Evolutionary conservation across 73 alveolate genomes (phyloP).

Genomic region (Diophrys sp.): DNA sequence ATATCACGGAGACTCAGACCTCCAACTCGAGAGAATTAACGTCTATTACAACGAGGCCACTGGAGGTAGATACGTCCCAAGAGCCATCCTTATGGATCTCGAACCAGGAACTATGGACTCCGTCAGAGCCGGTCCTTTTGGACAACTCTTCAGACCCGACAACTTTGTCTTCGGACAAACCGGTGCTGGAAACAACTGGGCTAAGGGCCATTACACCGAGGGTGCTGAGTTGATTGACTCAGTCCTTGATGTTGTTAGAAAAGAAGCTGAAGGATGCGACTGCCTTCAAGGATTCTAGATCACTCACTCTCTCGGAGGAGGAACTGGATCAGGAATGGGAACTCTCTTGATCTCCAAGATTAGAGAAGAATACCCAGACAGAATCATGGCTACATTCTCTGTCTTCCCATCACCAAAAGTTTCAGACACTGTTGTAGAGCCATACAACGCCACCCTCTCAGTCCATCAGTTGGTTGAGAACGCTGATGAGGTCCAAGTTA

Average conservation of each 20-base stretch:
- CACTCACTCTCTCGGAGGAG: slow-evolving; percentile 91
- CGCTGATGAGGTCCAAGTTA: too few species aligned
- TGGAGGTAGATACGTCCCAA: too few species aligned
- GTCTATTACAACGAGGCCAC: slow-evolving; percentile 98
- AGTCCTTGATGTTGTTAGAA: slow-evolving; percentile 87
- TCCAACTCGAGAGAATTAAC: slow-evolving; percentile 90
- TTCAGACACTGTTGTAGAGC: slow-evolving; percentile 90
- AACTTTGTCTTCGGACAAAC: too few species aligned
- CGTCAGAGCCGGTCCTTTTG: too few species aligned
- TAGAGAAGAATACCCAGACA: too few species aligned
- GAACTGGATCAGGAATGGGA: too few species aligned
- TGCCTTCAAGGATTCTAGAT: slow-evolving; percentile 94
- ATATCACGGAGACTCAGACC: slow-evolving; percentile 98
- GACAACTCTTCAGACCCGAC: too few species aligned
- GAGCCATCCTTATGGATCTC: too few species aligned
- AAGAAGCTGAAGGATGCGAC: slow-evolving; percentile 94
- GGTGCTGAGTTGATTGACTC: slow-evolving; percentile 91
- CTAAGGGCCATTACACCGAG: too few species aligned
- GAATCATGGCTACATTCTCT: slow-evolving; percentile 94
- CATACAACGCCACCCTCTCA: too few species aligned
- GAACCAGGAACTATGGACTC: slow-evolving; percentile 99
- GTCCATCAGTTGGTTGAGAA: too few species aligned
- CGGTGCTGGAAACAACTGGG: slow-evolving; percentile 99
- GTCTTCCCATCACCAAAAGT: too few species aligned
- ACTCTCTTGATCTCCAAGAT: slow-evolving; percentile 95